Conservation (phyloP, 2,329 filamentous ascomycete genomes). For the Colletotrichum spaethianum region DNA sequence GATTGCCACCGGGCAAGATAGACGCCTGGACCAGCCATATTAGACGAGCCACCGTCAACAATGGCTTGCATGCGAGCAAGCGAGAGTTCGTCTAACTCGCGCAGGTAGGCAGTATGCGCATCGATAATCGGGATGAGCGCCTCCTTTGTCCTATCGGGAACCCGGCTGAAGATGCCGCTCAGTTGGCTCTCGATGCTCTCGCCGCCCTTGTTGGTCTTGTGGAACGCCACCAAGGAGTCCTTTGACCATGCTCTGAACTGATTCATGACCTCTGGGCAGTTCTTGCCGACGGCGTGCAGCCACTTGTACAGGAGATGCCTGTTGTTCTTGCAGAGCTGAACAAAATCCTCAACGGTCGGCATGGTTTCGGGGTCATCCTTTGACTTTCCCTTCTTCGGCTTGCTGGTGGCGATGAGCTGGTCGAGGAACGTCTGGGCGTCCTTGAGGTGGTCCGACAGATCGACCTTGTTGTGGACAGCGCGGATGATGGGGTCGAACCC, state of each 20-base stretch:
- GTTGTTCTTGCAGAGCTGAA: constrained; percentile 76
- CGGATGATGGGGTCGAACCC: constrained; percentile 84
- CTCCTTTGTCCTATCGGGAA: constrained; percentile 62
- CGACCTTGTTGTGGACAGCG: constrained; percentile 77
- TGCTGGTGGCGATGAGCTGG: constrained; percentile 76
- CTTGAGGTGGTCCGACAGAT: constrained; percentile 77
- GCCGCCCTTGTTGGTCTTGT: constrained; percentile 45
- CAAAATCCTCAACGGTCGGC: constrained; percentile 80
- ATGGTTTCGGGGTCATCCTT: constrained; percentile 50
- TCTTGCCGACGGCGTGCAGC: constrained; percentile 77
- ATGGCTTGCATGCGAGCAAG: constrained; percentile 69
- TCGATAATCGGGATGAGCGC: constrained; percentile 68
- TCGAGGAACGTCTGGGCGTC: constrained; percentile 78
- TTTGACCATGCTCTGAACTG: constrained; percentile 75
- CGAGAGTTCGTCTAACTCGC: constrained; percentile 67
- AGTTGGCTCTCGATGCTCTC: constrained; percentile 56
- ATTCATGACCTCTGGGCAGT: constrained; percentile 75
- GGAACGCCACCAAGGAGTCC: constrained; percentile 70
- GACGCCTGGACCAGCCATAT: constrained; percentile 75
- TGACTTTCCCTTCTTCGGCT: constrained; percentile 55
- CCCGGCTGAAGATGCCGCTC: constrained; percentile 57
- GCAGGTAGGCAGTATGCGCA: constrained; percentile 73
- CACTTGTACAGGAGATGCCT: constrained; percentile 76
- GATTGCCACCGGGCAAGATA: constrained; percentile 82
- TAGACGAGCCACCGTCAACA: constrained; percentile 56